Evolutionary conservation across 805 yeast genomes (phyloP).

Genomic region (Metschnikowia baotianmanensis): DNA sequence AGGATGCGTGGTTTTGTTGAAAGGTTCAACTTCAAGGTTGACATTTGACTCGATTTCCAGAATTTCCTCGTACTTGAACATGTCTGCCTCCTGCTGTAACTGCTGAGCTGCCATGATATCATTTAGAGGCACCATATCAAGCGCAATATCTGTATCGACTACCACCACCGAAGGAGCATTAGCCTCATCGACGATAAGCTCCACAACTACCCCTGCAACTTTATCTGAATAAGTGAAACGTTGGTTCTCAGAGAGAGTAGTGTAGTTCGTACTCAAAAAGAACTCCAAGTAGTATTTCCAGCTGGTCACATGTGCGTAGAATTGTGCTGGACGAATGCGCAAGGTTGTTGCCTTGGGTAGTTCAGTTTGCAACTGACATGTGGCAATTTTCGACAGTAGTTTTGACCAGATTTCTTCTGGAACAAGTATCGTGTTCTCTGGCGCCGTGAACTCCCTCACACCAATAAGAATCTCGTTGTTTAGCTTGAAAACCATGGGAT

Average conservation of each 20-base stretch:
- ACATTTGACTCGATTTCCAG: slow-evolving; percentile 9
- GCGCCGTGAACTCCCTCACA: slow-evolving; percentile 48
- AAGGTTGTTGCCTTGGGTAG: slow-evolving; percentile 50
- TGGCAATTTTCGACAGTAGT: slow-evolving; percentile 17
- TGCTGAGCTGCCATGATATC: slow-evolving; percentile 43
- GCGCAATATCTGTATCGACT: slow-evolving; percentile 54
- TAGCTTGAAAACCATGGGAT: slow-evolving; percentile 44
- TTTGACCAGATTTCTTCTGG: slow-evolving; percentile 35
- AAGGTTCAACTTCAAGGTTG: slow-evolving; percentile 19
- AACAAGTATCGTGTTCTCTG: slow-evolving; percentile 31
- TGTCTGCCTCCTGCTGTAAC: slow-evolving; percentile 21
- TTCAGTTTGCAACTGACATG: slow-evolving; percentile 22
- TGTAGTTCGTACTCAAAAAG: slow-evolving; percentile 46
- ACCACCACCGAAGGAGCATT: slow-evolving; percentile 45
- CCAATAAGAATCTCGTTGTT: slow-evolving; percentile 37
- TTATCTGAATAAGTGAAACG: slow-evolving; percentile 32
- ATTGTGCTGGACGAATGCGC: slow-evolving; percentile 42
- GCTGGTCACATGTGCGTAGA: slow-evolving; percentile 40
- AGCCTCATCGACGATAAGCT: slow-evolving; percentile 39
- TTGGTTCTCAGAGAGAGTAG: slow-evolving; percentile 46
- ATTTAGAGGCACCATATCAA: slow-evolving; percentile 46
- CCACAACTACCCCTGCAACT: slow-evolving; percentile 24
- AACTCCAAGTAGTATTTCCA: slow-evolving; percentile 57
- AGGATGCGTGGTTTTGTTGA: slow-evolving; percentile 10
- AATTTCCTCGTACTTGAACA: slow-evolving; percentile 20